A percentile compares a stretch with the other conserved stretches of the same genome.
Conservation (phyloP, 2,329 filamentous ascomycete genomes). For the Penicillium concentricum region DNA sequence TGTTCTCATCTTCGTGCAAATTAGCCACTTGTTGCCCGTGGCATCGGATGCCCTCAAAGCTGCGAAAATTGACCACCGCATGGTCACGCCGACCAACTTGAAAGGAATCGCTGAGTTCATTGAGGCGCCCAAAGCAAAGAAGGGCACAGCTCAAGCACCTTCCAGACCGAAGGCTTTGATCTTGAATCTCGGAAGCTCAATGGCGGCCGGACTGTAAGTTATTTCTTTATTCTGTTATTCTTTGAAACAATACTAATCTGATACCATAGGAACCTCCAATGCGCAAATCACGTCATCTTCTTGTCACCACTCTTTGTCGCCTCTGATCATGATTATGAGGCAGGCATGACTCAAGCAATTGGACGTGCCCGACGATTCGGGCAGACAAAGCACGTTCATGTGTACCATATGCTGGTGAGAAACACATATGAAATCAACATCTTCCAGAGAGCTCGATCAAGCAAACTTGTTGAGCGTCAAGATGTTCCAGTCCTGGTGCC, state of each 20-base stretch:
- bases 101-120: constrained; percentile 37
- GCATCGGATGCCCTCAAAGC: constrained; percentile 28
- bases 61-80: constrained; percentile 33
- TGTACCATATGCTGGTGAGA: constrained; percentile 52
- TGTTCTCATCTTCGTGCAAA: constrained; percentile 58
- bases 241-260: constrained; percentile 8
- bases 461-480: constrained; percentile 28
- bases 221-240: not conserved
- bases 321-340: constrained; percentile 55
- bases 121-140: not conserved
- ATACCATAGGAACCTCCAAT: constrained; percentile 57
- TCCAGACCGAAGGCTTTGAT: constrained; percentile 51
- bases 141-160: not conserved
- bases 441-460: constrained; percentile 37
- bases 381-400: constrained; percentile 55
- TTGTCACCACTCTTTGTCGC: constrained; percentile 54
- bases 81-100: constrained; percentile 36
- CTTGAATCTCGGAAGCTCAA: constrained; percentile 56
- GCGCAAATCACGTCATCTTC: constrained; percentile 66
- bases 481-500: constrained; percentile 21
- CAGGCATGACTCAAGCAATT: constrained; percentile 62
- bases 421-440: constrained; percentile 49
- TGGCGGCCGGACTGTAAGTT: constrained; percentile 60
- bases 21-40: constrained; percentile 45
- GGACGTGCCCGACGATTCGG: constrained; percentile 60